Conservation (phyloP, 2,329 filamentous ascomycete species). For the Ophiostoma pallidulum region DNA sequence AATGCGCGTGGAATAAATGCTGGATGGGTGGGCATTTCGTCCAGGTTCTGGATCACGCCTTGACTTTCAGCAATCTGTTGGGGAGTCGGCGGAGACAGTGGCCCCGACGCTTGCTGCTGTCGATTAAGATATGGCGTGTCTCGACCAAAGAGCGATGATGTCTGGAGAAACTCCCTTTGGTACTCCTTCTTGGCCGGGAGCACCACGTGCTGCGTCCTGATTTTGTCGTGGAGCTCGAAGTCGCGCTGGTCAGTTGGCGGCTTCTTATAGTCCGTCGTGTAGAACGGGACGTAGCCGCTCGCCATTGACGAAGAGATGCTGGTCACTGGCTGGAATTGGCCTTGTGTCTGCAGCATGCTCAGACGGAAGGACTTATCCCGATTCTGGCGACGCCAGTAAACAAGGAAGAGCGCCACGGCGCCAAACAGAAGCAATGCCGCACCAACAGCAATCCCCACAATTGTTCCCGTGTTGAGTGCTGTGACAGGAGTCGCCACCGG, state of each 20-base stretch:
- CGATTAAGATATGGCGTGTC: neutral
- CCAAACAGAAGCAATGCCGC: conserved; percentile 34
- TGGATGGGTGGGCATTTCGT: conserved; percentile 37
- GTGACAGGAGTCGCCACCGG: conserved; percentile 15
- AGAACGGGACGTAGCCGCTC: conserved; percentile 15
- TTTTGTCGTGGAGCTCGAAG: conserved; percentile 24
- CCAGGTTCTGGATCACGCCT: neutral
- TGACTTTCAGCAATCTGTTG: too few relatives aligned
- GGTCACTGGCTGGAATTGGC: neutral
- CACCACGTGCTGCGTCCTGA: conserved; percentile 16
- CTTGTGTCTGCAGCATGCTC: too few relatives aligned
- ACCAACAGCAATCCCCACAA: conserved; percentile 44
- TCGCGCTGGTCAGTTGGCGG: neutral
- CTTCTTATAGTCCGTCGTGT: conserved; percentile 26
- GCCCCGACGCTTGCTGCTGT: neutral
- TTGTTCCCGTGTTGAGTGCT: conserved; percentile 37
- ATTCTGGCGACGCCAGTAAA: conserved; percentile 39
- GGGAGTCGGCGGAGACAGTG: neutral
- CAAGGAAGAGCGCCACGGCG: conserved; percentile 33
- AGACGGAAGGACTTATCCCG: conserved; percentile 19
- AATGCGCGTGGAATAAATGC: conserved; percentile 34
- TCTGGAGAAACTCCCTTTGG: neutral
- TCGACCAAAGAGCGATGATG: conserved; percentile 1
- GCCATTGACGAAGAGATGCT: conserved; percentile 10
- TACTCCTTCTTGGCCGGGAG: neutral